Conservation (phyloP, 2,329 filamentous ascomycete genomes). For the Lecanicillium sp. region DNA sequence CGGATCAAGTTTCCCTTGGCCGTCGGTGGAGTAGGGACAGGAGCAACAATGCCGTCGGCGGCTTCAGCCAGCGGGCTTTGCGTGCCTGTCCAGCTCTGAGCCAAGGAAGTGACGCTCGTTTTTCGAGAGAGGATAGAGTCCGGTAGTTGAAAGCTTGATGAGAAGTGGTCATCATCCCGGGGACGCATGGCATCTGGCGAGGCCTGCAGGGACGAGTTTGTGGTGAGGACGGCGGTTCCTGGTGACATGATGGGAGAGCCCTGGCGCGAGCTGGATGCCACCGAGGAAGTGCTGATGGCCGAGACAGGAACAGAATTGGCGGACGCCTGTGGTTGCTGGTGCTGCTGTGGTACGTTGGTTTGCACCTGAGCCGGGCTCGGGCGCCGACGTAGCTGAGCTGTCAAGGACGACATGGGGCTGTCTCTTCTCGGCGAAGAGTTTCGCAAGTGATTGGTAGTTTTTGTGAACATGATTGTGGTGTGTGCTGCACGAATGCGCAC, state of each 20-base stretch:
- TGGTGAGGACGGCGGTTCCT: constrained; percentile 43
- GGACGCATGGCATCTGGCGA: constrained; percentile 58
- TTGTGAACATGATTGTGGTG: constrained; percentile 7
- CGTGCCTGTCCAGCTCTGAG: constrained; percentile 48
- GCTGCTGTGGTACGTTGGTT: constrained; percentile 33
- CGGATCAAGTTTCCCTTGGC: constrained; percentile 61
- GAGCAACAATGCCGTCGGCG: constrained; percentile 9
- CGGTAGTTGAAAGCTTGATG: constrained; percentile 58
- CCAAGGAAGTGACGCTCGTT: constrained; percentile 55
- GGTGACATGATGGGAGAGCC: constrained; percentile 52
- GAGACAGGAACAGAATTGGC: constrained; percentile 39
- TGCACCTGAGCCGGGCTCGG: constrained; percentile 40
- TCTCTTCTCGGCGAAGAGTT: constrained; percentile 17
- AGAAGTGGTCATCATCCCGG: constrained; percentile 44
- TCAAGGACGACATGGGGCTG: constrained; percentile 34
- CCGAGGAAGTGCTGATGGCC: constrained; percentile 48
- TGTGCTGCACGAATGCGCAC: constrained; percentile 1
- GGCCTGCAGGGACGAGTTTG: constrained; percentile 55
- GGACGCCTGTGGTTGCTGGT: constrained; percentile 4
- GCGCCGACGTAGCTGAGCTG: constrained; percentile 31
- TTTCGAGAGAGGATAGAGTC: constrained; percentile 60
- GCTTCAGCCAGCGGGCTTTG: constrained; percentile 49
- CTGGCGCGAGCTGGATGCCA: constrained; percentile 46
- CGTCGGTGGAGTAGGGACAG: constrained; percentile 13
- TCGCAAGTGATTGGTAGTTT: constrained; percentile 3